Conservation (phyloP, 73 alveolate species). For the Paramecium bursaria region DNA sequence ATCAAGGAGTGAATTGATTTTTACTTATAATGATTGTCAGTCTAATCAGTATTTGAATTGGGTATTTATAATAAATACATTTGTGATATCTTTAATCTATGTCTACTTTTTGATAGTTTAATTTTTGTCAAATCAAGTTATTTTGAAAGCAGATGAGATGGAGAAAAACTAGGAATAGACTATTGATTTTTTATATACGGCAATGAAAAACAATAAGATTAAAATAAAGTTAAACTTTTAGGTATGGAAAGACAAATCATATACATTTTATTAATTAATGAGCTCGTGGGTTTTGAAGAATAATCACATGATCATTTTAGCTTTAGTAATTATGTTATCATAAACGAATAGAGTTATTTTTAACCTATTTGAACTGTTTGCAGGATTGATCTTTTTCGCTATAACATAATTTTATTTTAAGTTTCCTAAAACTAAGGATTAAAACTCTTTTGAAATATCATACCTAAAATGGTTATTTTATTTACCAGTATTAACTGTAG, state of each 20-base stretch:
- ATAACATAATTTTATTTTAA: slow-evolving; percentile 8
- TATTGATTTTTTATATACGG: background rate
- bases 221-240: slow-evolving; percentile 6
- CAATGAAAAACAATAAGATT: background rate
- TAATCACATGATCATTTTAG: background rate
- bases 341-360: slow-evolving; percentile 35
- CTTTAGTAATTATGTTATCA: slow-evolving; percentile 2
- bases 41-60: slow-evolving; percentile 11
- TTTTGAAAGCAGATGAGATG: slow-evolving; percentile 2
- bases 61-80: slow-evolving; percentile 44
- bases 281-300: background rate
- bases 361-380: background rate
- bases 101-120: slow-evolving; percentile 7
- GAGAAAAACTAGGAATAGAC: slow-evolving; percentile 19
- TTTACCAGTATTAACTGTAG: slow-evolving; percentile 10
- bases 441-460: background rate
- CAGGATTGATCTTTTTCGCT: slow-evolving; percentile 1
- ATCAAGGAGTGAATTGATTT: background rate
- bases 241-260: slow-evolving; percentile 29
- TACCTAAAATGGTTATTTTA: slow-evolving; percentile 13
- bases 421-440: background rate
- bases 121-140: slow-evolving; percentile 9
- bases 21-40: background rate
- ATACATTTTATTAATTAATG: background rate
- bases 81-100: slow-evolving; percentile 25